Percentiles rank a stretch among this genome's conserved stretches.
Conservation (phyloP, 116 monocot genomes). For the Phalaenopsis hybrid region DNA sequence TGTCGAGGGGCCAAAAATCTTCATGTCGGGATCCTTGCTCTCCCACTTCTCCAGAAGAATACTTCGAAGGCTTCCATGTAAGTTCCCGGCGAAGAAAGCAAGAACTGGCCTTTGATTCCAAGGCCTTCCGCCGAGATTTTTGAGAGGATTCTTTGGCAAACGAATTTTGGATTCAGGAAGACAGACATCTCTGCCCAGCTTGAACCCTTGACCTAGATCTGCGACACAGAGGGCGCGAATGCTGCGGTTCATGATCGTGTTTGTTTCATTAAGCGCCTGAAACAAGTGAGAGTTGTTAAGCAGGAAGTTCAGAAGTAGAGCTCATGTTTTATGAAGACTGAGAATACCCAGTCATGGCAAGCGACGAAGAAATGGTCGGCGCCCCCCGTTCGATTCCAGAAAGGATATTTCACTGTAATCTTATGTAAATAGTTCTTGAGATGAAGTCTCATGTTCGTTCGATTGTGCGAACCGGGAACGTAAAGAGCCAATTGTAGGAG, state of each 20-base stretch:
- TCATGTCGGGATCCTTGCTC: conserved; percentile 51
- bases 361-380: conserved; percentile 45
- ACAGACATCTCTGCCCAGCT: conserved; percentile 52
- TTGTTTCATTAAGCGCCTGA: conserved; percentile 45
- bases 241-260: conserved; percentile 20
- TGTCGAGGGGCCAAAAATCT: conserved; percentile 38
- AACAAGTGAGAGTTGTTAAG: neutral
- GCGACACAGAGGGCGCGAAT: conserved; percentile 52
- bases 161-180: conserved; percentile 43
- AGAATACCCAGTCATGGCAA: conserved; percentile 75
- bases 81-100: conserved; percentile 54
- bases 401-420: conserved; percentile 50
- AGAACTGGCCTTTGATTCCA: conserved; percentile 22
- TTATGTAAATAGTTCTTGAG: conserved; percentile 31
- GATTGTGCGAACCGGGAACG: conserved; percentile 25
- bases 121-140: conserved; percentile 39
- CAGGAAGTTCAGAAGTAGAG: neutral
- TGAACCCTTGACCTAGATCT: conserved; percentile 31
- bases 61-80: conserved; percentile 45
- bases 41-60: conserved; percentile 47
- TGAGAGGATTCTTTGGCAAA: conserved; percentile 16
- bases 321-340: neutral
- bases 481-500: conserved; percentile 27
- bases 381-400: conserved; percentile 46
- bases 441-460: conserved; percentile 20